These are phyloP conservation scores for Rhizopogon vinicolor DNA, from an alignment of 768 basidiomycete genomes.

Conservation along the genomic window DNA sequence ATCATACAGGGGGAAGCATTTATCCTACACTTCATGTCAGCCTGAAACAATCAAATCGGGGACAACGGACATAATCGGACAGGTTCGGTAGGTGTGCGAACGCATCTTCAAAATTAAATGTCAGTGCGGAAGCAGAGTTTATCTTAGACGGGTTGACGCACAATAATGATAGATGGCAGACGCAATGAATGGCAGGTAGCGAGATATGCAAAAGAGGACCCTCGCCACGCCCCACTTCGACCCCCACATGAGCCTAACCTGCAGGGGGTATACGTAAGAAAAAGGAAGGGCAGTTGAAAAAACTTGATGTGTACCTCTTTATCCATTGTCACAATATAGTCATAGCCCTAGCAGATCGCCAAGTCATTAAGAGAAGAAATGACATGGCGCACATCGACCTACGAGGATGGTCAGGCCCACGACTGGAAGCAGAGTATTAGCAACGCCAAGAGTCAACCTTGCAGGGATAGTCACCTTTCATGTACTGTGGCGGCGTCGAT, in stretches of 20 bases:
- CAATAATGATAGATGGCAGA: slow-evolving; percentile 1
- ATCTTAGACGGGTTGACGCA: background rate
- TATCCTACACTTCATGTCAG: background rate
- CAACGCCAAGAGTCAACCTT: background rate
- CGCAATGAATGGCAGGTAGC: slow-evolving; percentile 1
- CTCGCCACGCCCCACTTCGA: background rate
- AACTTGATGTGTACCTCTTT: background rate
- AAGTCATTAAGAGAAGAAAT: background rate
- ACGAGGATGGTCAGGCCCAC: background rate
- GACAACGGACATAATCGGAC: background rate
- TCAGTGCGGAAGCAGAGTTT: background rate
- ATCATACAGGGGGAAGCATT: background rate
- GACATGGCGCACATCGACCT: background rate
- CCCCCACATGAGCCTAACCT: slow-evolving; percentile 2
- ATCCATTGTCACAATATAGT: background rate
- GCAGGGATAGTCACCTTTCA: slow-evolving; percentile 1
- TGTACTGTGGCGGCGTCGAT: background rate
- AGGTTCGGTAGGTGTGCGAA: background rate
- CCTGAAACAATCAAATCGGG: background rate
- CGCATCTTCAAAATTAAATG: background rate
- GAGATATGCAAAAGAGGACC: slow-evolving; percentile 1
- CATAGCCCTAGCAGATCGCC: background rate
- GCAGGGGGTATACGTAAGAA: background rate
- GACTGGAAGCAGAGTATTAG: background rate
- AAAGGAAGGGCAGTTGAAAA: background rate